phyloP scores from a whole-genome alignment of 2,329 filamentous ascomycete species.

The Talaromyces sp. region DNA sequence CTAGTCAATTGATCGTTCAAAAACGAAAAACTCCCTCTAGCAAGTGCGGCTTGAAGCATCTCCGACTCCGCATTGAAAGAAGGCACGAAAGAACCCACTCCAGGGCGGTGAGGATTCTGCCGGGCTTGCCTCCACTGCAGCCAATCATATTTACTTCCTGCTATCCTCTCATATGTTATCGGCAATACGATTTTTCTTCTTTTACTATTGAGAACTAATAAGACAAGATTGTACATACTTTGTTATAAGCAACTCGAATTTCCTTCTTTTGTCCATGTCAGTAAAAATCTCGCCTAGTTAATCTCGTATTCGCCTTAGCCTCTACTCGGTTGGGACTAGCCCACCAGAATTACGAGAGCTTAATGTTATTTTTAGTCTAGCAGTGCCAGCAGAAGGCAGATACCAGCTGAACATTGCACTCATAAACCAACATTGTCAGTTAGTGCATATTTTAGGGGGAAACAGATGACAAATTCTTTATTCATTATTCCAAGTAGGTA shows the following conservation, averaged over 20 bases:
- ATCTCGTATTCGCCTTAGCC: neutral
- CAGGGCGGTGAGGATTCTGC: conserved; percentile 6
- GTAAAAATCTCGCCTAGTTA: neutral
- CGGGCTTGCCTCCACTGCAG: neutral
- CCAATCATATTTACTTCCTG: conserved; percentile 1
- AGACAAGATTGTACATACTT: neutral
- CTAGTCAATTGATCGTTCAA: neutral
- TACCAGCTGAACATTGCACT: neutral
- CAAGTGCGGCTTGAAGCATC: neutral
- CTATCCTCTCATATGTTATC: neutral
- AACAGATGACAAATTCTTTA: neutral
- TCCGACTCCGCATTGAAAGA: neutral
- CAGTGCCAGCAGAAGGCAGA: neutral
- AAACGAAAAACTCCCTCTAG: neutral
- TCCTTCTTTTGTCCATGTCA: neutral
- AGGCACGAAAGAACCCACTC: neutral
- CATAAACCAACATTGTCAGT: neutral
- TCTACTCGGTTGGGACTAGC: neutral
- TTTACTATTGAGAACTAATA: neutral
- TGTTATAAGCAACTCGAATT: neutral
- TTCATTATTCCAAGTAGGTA: too few species aligned
- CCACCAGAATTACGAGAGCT: neutral
- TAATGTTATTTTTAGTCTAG: neutral
- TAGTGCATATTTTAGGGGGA: neutral
- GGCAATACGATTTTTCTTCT: neutral